Percentiles rank a stretch among this genome's conserved stretches.
Conservation (phyloP, 345 rosid genomes). For the Acer campestre region DNA sequence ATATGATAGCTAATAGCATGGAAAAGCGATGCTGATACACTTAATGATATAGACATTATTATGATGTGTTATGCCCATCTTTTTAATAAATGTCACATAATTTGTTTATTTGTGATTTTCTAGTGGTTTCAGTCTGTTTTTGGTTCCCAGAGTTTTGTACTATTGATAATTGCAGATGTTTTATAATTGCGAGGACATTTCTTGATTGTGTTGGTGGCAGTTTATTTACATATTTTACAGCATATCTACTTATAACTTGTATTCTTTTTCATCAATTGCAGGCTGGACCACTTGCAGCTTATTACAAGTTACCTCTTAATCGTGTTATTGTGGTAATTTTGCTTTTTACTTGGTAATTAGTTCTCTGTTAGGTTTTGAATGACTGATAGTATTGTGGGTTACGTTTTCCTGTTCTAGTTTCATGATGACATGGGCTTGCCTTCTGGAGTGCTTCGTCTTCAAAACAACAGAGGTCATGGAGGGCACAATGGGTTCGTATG, state of each 20-base stretch:
- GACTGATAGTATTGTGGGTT: constrained; percentile 1
- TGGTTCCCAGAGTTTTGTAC: not conserved
- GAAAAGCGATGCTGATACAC: not conserved
- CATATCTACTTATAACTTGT: constrained; percentile 12
- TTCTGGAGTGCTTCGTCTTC: constrained; percentile 94
- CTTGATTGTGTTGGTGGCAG: constrained; percentile 3
- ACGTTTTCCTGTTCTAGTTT: constrained; percentile 42
- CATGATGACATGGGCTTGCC: constrained; percentile 87
- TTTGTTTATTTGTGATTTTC: not conserved
- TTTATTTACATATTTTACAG: not conserved
- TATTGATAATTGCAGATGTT: not conserved
- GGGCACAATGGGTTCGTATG: constrained; percentile 75
- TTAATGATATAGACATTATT: not conserved
- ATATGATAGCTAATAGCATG: not conserved
- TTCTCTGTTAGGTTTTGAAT: constrained; percentile 9
- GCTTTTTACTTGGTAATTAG: constrained; percentile 7
- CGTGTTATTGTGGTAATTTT: constrained; percentile 78
- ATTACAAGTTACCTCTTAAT: constrained; percentile 84
- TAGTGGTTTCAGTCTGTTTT: not conserved
- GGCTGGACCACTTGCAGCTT: constrained; percentile 93
- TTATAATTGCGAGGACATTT: not conserved
- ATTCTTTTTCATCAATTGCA: constrained; percentile 26
- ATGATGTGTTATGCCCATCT: not conserved
- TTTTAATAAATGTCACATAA: not conserved
- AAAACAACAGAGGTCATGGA: constrained; percentile 82